Conservation (phyloP, 2,329 filamentous ascomycete species). For the Colletotrichum sp. region DNA sequence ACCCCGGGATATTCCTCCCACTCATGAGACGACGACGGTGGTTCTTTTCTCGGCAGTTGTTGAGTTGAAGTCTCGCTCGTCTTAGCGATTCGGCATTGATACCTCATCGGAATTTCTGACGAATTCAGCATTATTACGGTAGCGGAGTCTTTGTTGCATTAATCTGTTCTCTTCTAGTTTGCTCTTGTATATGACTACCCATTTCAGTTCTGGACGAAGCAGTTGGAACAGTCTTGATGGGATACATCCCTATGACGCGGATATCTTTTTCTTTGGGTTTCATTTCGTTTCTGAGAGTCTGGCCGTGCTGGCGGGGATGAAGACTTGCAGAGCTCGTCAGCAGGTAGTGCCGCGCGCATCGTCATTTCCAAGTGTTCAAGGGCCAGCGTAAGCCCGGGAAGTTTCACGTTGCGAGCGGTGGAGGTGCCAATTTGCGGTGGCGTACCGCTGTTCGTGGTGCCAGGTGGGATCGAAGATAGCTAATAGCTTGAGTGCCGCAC, state of each 20-base stretch:
- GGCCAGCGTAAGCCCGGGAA: neutral
- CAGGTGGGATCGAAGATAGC: neutral
- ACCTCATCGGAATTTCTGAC: neutral
- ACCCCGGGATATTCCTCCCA: conserved; percentile 18
- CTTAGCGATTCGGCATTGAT: conserved; percentile 12
- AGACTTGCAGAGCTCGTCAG: neutral
- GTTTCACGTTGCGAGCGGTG: neutral
- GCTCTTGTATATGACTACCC: neutral
- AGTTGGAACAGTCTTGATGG: conserved; percentile 1
- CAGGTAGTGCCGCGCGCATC: neutral
- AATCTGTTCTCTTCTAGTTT: neutral
- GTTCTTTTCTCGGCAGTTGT: conserved; percentile 14
- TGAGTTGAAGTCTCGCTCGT: conserved; percentile 5
- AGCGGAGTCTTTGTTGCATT: neutral
- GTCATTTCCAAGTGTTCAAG: neutral
- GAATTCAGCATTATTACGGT: conserved; percentile 7
- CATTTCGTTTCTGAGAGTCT: neutral
- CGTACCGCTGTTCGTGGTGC: neutral
- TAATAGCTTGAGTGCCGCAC: neutral
- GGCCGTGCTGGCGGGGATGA: neutral
- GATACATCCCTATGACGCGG: conserved; percentile 1
- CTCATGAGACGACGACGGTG: conserved; percentile 6
- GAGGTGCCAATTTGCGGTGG: neutral
- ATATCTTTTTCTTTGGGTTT: conserved; percentile 1
- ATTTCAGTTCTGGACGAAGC: neutral